Evolutionary conservation across 78 protist species (phyloP).

Genomic region (Isochrysis galbana): DNA sequence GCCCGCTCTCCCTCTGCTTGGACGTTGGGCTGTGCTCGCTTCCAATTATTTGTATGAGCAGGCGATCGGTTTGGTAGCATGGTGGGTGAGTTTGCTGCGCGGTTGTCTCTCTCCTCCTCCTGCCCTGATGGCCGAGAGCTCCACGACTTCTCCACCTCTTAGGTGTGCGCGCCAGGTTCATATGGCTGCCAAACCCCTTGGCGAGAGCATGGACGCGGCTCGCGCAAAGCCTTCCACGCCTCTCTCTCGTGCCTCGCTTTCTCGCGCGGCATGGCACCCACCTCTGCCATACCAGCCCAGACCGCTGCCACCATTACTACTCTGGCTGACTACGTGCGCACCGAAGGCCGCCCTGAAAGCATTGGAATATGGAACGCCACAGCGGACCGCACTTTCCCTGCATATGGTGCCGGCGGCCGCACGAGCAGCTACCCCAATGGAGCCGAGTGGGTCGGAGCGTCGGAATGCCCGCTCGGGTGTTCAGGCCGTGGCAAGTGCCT

Average conservation of each 20-base stretch:
- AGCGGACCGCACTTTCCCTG: not conserved
- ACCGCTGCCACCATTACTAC: not conserved
- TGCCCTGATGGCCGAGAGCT: too few relatives aligned
- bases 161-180: not conserved
- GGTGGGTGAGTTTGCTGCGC: not conserved
- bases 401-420: not conserved
- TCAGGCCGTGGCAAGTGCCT: not conserved
- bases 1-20: too few relatives aligned
- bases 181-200: not conserved
- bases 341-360: not conserved
- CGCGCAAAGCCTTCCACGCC: not conserved
- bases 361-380: not conserved
- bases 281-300: not conserved
- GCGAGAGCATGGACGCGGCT: not conserved
- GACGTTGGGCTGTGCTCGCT: too few relatives aligned
- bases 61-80: too few relatives aligned
- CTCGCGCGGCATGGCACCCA: not conserved
- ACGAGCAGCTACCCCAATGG: not conserved
- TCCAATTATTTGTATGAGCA: too few relatives aligned
- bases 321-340: not conserved
- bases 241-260: not conserved
- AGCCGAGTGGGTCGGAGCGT: not conserved
- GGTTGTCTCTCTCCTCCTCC: not conserved
- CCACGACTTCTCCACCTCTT: not conserved
- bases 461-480: not conserved